Conservation (phyloP, 2,329 filamentous ascomycete genomes). For the Cladosporium sp. region DNA sequence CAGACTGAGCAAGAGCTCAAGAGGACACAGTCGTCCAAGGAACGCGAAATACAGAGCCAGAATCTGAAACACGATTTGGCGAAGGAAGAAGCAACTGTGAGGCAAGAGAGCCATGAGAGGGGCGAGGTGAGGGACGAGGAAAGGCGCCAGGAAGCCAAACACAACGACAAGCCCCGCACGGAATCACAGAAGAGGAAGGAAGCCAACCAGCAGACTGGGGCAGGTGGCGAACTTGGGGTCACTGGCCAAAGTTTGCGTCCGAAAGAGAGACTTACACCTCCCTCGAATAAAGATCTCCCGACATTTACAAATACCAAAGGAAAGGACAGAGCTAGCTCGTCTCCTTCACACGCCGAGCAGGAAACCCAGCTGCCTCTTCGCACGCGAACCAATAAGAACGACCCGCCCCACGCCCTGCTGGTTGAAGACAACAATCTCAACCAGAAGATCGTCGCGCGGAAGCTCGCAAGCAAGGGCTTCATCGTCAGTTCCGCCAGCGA, state of each 20-base stretch:
- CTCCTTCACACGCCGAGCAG: not conserved
- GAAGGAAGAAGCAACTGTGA: constrained; percentile 16
- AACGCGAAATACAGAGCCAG: constrained; percentile 23
- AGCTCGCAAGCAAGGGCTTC: constrained; percentile 24
- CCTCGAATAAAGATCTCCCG: too few species aligned
- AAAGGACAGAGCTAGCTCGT: not conserved
- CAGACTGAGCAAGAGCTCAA: not conserved
- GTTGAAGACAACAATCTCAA: constrained; percentile 32
- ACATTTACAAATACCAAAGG: too few species aligned
- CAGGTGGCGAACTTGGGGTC: not conserved
- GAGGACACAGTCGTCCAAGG: constrained; percentile 12
- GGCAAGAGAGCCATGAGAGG: not conserved
- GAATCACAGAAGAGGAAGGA: not conserved
- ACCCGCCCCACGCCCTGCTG: constrained; percentile 21
- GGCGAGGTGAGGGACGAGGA: not conserved
- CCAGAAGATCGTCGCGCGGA: constrained; percentile 25
- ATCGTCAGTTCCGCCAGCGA: constrained; percentile 28
- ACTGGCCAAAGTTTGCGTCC: not conserved
- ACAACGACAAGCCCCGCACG: not conserved
- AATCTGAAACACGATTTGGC: constrained; percentile 27
- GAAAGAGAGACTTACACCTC: not conserved
- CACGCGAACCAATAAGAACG: not conserved
- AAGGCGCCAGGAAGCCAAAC: not conserved
- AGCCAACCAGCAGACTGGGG: not conserved
- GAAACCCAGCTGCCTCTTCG: not conserved